Evolutionary conservation across 768 basidiomycete genomes (phyloP), one percentile per base, ranked within the genome.

Genomic region (Leccinellum albellum): DNA sequence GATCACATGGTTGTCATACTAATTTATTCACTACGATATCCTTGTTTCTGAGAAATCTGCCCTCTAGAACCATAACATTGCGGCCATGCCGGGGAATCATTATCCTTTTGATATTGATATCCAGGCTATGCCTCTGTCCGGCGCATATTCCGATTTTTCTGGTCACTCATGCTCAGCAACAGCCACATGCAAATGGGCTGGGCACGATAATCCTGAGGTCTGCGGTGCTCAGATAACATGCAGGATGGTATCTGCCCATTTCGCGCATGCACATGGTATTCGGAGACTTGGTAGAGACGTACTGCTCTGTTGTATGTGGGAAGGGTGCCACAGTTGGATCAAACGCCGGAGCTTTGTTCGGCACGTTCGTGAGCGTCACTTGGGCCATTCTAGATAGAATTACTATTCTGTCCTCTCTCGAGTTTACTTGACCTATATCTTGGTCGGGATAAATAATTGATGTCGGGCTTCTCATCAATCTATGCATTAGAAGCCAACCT

Each of bases 331-430:
- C 4, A 58, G 23, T 24, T 12, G 0, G 3, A 21, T 58, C 0
- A 53, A 20, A 23, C 47, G 59, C 12, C 35, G 23, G n/a, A 29
- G 31, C 24, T 49, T 60, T 14, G 37, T 35, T 10, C 46, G 59
- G 15, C 56, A 60, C 17, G n/a, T 60, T 20, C 51, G 59, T 12
- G 56, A 60, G 40, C 15, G 4, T 28, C 59, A 60, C 17, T 13
- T 57, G 20, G 26, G 37, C 3, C 59, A 50, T 15, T 9, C 1
- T 7, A 45, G 57, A 50, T 44, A 3, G n/a, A n/a, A n/a, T n/a
- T n/a, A n/a, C n/a, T n/a, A n/a, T n/a, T n/a, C n/a, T n/a, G n/a
- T n/a, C n/a, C n/a, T n/a, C 33, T 35, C 7, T 35, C 17, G 17
- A 35, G 0, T n/a, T 37, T n/a, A 37, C 17, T 37, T 37, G 7